Percentiles rank a stretch among this genome's conserved stretches.
phyloP scores from a whole-genome alignment of 2,329 filamentous ascomycete species.

The Anthostomella pinea region DNA sequence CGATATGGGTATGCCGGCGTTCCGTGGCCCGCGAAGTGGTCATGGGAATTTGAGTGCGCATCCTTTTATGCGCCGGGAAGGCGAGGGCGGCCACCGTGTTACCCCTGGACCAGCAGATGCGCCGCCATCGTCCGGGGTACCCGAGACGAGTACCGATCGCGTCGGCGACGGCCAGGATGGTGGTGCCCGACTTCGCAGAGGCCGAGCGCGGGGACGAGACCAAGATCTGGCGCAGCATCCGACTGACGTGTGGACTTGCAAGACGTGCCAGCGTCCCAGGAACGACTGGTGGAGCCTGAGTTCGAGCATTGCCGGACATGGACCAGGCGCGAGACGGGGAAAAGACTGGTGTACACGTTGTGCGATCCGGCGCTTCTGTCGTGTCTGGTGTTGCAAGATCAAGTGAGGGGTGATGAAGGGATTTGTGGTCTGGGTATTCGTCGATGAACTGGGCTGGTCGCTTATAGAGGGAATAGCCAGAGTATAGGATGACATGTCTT shows the following conservation, averaged over 20 bases:
- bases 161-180: neutral
- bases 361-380: constrained; percentile 21
- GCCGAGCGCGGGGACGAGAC: neutral
- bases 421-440: too few species aligned
- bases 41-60: constrained; percentile 20
- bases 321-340: constrained; percentile 17
- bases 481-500: too few species aligned
- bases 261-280: constrained; percentile 20
- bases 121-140: too few species aligned
- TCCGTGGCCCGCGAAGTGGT: constrained; percentile 19
- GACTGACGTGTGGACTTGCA: constrained; percentile 13
- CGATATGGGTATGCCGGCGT: constrained; percentile 11
- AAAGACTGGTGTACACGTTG: constrained; percentile 26
- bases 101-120: too few species aligned
- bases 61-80: constrained; percentile 15
- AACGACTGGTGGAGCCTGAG: constrained; percentile 24
- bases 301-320: constrained; percentile 18
- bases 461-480: too few species aligned
- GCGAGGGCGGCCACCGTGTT: neutral
- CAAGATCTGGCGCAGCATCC: neutral
- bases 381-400: constrained; percentile 22
- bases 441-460: too few species aligned
- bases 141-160: too few species aligned
- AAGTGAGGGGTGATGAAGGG: too few species aligned
- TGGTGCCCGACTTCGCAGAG: neutral